phyloP scores from a whole-genome alignment of 2,329 filamentous ascomycete genomes.

The Calonectria ilicicola region DNA sequence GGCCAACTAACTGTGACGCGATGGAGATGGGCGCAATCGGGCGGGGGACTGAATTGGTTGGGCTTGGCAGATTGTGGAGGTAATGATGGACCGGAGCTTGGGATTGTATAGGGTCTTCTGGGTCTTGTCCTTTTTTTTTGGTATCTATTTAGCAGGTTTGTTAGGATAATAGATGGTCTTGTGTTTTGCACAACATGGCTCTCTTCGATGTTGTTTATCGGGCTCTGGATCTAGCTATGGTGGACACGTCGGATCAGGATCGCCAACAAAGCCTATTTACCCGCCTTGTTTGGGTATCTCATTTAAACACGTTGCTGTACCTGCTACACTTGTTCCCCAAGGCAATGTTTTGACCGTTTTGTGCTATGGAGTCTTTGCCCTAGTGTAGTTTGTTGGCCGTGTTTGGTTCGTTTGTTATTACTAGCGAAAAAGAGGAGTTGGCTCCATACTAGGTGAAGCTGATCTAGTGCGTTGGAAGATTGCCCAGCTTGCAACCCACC shows the following conservation, averaged over 20 bases:
- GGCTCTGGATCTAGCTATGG: background rate
- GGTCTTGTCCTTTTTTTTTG: constrained; percentile 1
- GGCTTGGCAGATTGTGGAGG: constrained; percentile 1
- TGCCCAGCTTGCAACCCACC: background rate
- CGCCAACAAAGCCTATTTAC: background rate
- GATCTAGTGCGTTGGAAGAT: background rate
- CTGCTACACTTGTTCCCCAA: background rate
- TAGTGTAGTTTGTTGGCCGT: background rate
- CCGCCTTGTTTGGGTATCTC: background rate
- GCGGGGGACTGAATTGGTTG: background rate
- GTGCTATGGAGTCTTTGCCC: background rate
- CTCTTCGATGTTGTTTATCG: background rate
- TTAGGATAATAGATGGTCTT: constrained; percentile 16
- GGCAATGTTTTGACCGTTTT: background rate
- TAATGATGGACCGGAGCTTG: constrained; percentile 10
- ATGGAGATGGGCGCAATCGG: background rate
- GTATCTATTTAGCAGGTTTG: constrained; percentile 1
- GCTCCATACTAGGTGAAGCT: background rate
- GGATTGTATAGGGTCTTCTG: constrained; percentile 7
- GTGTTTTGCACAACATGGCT: constrained; percentile 4
- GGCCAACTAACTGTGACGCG: constrained; percentile 29
- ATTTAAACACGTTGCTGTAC: background rate
- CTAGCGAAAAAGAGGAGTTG: background rate
- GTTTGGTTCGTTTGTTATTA: background rate
- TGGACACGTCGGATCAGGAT: background rate